Conservation (phyloP, 2,329 filamentous ascomycete genomes). For the Akanthomyces uredinophilus region DNA sequence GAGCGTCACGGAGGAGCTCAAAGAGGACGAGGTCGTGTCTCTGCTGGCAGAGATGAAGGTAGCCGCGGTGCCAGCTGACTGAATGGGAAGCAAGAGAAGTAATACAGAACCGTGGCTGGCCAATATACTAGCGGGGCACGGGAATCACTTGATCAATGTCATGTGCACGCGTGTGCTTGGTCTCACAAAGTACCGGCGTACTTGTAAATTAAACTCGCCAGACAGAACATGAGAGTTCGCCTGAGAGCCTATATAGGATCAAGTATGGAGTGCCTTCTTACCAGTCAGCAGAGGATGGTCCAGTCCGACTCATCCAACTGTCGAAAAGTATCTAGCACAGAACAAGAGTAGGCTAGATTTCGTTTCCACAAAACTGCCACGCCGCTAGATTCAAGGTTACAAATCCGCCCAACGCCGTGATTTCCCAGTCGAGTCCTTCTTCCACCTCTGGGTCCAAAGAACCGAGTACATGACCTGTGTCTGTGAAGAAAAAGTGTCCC, state of each 20-base stretch:
- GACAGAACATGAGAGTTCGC: neutral
- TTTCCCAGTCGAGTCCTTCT: neutral
- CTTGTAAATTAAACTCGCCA: neutral
- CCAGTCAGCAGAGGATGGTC: neutral
- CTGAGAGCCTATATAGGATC: slow-evolving; percentile 6
- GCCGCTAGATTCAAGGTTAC: slow-evolving; percentile 11
- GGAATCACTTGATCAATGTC: neutral
- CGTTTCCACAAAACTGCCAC: neutral
- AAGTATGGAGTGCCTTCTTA: neutral
- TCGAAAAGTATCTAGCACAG: neutral
- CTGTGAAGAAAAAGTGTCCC: neutral
- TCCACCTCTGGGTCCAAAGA: neutral
- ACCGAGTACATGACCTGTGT: neutral
- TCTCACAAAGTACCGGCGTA: neutral
- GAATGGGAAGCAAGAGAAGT: neutral
- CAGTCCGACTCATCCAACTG: neutral
- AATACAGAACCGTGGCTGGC: neutral
- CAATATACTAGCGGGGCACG: neutral
- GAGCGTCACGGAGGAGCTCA: slow-evolving; percentile 1
- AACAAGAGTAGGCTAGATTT: slow-evolving; percentile 3
- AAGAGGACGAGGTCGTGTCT: neutral
- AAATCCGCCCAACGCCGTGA: neutral
- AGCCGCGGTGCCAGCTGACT: neutral
- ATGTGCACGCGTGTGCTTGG: neutral
- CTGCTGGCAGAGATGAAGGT: slow-evolving; percentile 13